A percentile compares a stretch with the other conserved stretches of the same genome.
These are phyloP conservation scores for Talaromyces piceae DNA, from an alignment of 2,329 filamentous ascomycete genomes.

Conservation along the genomic window DNA sequence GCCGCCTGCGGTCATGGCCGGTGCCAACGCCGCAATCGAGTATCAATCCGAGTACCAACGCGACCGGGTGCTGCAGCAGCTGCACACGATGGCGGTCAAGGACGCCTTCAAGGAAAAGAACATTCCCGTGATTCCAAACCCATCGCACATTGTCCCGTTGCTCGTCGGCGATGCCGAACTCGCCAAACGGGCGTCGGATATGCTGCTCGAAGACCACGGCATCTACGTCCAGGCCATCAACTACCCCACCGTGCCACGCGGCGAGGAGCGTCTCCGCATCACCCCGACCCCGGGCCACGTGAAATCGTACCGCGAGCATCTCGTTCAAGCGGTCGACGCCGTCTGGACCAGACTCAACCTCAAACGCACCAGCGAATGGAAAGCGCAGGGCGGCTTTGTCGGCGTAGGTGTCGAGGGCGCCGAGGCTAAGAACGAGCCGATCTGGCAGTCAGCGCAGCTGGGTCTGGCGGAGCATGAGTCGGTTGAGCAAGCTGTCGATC, in stretches of 20 bases:
- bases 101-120: conserved; percentile 67
- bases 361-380: conserved; percentile 91
- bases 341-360: conserved; percentile 86
- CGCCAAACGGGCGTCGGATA: conserved; percentile 84
- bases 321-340: conserved; percentile 73
- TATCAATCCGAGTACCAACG: conserved; percentile 82
- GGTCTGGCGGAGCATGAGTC: conserved; percentile 56
- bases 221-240: conserved; percentile 99
- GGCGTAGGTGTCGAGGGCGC: conserved; percentile 72
- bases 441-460: conserved; percentile 89
- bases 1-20: conserved; percentile 93
- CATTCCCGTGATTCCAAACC: conserved; percentile 96
- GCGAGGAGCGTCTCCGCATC: conserved; percentile 93
- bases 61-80: conserved; percentile 85
- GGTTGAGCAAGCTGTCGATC: conserved; percentile 50
- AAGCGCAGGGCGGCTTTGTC: conserved; percentile 82
- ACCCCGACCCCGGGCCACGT: conserved; percentile 92
- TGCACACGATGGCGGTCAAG: conserved; percentile 94
- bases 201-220: conserved; percentile 78
- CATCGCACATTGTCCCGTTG: conserved; percentile 89
- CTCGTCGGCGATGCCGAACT: conserved; percentile 90
- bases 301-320: conserved; percentile 74
- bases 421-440: conserved; percentile 55
- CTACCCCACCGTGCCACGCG: conserved; percentile 94
- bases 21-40: conserved; percentile 82